Percentiles rank a stretch among this genome's conserved stretches.
phyloP scores from a whole-genome alignment of 164 flowering plant species.

The Echeveria elegans region DNA sequence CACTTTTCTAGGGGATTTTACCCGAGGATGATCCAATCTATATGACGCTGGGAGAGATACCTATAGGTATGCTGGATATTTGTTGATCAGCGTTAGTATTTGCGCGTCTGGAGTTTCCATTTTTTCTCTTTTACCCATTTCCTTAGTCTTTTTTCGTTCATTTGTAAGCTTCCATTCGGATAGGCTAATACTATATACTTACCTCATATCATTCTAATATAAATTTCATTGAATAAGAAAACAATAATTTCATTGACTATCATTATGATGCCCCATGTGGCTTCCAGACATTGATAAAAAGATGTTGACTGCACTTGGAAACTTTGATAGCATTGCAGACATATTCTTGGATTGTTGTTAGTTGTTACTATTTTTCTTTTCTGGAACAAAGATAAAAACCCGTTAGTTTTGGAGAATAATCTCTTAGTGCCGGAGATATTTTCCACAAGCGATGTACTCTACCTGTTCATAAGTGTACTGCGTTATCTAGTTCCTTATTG shows the following conservation, averaged over 20 bases:
- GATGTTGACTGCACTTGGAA: background rate
- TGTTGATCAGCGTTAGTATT: slow-evolving; percentile 26
- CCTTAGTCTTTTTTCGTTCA: background rate
- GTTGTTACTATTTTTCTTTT: background rate
- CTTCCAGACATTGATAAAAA: background rate
- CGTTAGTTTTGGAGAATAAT: background rate
- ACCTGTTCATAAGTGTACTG: background rate
- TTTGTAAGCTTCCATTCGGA: background rate
- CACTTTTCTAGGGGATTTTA: slow-evolving; percentile 56
- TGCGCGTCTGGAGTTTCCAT: slow-evolving; percentile 9
- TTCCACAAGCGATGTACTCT: too few relatives aligned
- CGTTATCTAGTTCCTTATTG: background rate
- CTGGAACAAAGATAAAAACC: background rate
- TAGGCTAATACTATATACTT: background rate
- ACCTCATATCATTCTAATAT: background rate
- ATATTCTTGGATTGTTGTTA: background rate
- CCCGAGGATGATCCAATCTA: slow-evolving; percentile 82
- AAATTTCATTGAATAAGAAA: background rate
- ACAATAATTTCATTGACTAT: too few relatives aligned
- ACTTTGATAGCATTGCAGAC: background rate
- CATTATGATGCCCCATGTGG: background rate
- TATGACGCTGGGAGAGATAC: slow-evolving; percentile 89
- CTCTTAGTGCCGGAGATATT: background rate
- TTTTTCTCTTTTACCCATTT: background rate
- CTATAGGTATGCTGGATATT: slow-evolving; percentile 64